phyloP scores from a whole-genome alignment of 2,329 filamentous ascomycete species.

The Hymenoscyphus salicellus region DNA sequence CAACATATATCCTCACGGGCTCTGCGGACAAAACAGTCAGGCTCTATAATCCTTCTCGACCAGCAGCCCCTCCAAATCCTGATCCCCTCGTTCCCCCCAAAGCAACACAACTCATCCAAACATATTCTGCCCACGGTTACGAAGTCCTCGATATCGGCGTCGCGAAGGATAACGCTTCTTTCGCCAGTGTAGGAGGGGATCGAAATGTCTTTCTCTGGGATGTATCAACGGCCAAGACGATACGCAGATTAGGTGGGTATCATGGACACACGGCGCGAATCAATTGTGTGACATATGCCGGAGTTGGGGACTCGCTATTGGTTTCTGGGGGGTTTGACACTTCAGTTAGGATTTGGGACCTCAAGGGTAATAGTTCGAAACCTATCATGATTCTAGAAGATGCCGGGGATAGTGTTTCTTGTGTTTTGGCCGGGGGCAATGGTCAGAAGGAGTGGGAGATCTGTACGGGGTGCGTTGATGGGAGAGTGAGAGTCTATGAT shows the following conservation, averaged over 20 bases:
- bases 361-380: slow-evolving; percentile 50
- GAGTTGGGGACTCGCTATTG: slow-evolving; percentile 69
- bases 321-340: slow-evolving; percentile 73
- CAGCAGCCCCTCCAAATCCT: slow-evolving; percentile 38
- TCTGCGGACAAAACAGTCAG: slow-evolving; percentile 81
- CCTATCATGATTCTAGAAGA: slow-evolving; percentile 72
- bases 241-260: slow-evolving; percentile 67
- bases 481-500: slow-evolving; percentile 78
- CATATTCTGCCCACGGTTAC: slow-evolving; percentile 87
- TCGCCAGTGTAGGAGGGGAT: slow-evolving; percentile 86
- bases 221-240: slow-evolving; percentile 74
- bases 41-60: slow-evolving; percentile 74
- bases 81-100: slow-evolving; percentile 41
- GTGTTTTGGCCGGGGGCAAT: slow-evolving; percentile 36
- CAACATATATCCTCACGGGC: slow-evolving; percentile 79
- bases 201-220: slow-evolving; percentile 93
- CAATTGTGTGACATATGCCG: slow-evolving; percentile 76
- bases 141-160: slow-evolving; percentile 81
- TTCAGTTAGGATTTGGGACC: slow-evolving; percentile 74
- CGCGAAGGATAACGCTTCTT: slow-evolving; percentile 72
- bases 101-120: slow-evolving; percentile 66
- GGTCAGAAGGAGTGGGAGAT: slow-evolving; percentile 51
- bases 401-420: slow-evolving; percentile 63
- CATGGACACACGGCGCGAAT: slow-evolving; percentile 50
- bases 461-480: slow-evolving; percentile 77